These are phyloP conservation scores for Neolentinus lepideus DNA, from an alignment of 1,284 basidiomycete genomes.

Conservation along the genomic window DNA sequence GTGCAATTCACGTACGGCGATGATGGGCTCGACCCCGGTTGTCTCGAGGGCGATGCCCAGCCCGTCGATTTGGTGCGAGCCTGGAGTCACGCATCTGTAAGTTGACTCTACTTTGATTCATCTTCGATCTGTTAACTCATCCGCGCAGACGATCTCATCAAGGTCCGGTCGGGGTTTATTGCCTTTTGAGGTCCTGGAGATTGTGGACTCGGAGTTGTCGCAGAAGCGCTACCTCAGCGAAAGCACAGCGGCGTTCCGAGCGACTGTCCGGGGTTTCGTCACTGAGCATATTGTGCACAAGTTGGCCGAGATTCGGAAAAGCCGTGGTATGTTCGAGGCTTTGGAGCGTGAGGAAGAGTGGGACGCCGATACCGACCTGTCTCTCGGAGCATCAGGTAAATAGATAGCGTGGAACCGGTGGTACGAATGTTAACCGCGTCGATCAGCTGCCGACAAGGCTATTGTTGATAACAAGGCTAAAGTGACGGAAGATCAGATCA, in stretches of 20 bases:
- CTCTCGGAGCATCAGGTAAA: slow-evolving; percentile 67
- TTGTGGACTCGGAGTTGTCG: slow-evolving; percentile 61
- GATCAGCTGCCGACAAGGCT: slow-evolving; percentile 53
- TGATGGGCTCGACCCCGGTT: slow-evolving; percentile 95
- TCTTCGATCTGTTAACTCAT: slow-evolving; percentile 3
- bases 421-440: neutral
- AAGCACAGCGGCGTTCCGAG: slow-evolving; percentile 74
- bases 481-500: slow-evolving; percentile 80
- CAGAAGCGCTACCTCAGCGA: slow-evolving; percentile 57
- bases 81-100: slow-evolving; percentile 84
- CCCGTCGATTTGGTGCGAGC: slow-evolving; percentile 88
- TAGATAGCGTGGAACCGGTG: slow-evolving; percentile 5
- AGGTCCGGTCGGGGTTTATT: slow-evolving; percentile 60
- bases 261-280: slow-evolving; percentile 75
- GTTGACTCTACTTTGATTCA: slow-evolving; percentile 17
- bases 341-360: slow-evolving; percentile 70
- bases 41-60: slow-evolving; percentile 89
- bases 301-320: slow-evolving; percentile 65
- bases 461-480: slow-evolving; percentile 88
- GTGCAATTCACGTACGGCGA: slow-evolving; percentile 98
- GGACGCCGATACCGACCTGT: slow-evolving; percentile 74
- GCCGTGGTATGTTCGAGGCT: slow-evolving; percentile 83
- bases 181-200: slow-evolving; percentile 83
- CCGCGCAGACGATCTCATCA: slow-evolving; percentile 51
- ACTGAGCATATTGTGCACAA: slow-evolving; percentile 59